Conservation (phyloP, 1,284 basidiomycete genomes). For the Cutaneotrichosporon dermatis region DNA sequence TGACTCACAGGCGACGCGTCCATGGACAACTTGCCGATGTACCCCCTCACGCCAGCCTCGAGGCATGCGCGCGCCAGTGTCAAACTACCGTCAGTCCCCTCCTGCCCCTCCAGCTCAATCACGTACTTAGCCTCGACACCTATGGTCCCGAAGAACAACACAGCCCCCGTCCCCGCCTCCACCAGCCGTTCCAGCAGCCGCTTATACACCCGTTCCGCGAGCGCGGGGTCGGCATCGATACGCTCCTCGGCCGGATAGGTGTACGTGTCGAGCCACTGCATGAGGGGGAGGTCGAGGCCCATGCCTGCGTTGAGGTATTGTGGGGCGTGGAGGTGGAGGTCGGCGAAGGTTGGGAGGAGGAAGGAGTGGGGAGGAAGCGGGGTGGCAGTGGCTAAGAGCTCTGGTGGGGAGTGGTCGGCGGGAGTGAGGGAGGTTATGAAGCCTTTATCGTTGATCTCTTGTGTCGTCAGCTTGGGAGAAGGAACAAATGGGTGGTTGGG, state of each 20-base stretch:
- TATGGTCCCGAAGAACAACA: slow-evolving; percentile 74
- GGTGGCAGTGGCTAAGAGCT: slow-evolving; percentile 43
- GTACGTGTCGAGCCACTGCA: slow-evolving; percentile 74
- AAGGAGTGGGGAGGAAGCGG: slow-evolving; percentile 54
- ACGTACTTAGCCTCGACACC: slow-evolving; percentile 68
- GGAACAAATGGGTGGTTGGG: too few species aligned
- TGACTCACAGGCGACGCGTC: slow-evolving; percentile 73
- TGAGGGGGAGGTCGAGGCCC: slow-evolving; percentile 72
- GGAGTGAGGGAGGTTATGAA: slow-evolving; percentile 52
- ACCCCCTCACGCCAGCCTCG: slow-evolving; percentile 66
- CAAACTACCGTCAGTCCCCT: background rate
- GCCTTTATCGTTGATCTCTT: slow-evolving; percentile 57
- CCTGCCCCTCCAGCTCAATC: slow-evolving; percentile 21
- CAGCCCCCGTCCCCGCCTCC: slow-evolving; percentile 68
- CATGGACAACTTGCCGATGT: slow-evolving; percentile 79
- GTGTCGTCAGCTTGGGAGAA: background rate
- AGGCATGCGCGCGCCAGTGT: slow-evolving; percentile 60
- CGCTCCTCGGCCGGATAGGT: slow-evolving; percentile 72
- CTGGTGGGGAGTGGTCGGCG: background rate
- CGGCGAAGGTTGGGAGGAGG: slow-evolving; percentile 69
- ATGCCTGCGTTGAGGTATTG: slow-evolving; percentile 81
- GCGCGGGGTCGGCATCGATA: slow-evolving; percentile 59
- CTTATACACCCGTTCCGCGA: slow-evolving; percentile 64
- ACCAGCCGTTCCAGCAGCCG: slow-evolving; percentile 61
- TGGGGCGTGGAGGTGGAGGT: slow-evolving; percentile 77